These are phyloP conservation scores for Pezicula neosporulosa DNA, from an alignment of 2,329 filamentous ascomycete species.

Conservation along the genomic window DNA sequence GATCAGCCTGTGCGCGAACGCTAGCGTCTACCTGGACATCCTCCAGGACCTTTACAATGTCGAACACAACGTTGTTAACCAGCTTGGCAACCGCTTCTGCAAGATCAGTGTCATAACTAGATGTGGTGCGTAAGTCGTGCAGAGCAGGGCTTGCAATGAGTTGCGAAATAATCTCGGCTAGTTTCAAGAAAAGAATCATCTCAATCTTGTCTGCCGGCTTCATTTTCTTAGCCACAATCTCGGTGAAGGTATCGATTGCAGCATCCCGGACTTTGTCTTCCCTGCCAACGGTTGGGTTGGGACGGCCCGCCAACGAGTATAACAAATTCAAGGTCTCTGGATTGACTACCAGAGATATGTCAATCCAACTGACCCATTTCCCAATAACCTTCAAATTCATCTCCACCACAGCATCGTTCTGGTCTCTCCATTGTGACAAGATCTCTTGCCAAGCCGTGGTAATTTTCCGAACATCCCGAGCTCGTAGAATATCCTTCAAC, in stretches of 20 bases:
- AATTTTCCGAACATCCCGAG: conserved; percentile 84
- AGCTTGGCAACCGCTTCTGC: conserved; percentile 94
- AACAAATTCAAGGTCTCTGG: conserved; percentile 81
- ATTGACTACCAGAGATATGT: conserved; percentile 91
- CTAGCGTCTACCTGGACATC: conserved; percentile 57
- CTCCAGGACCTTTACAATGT: conserved; percentile 85
- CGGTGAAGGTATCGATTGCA: conserved; percentile 90
- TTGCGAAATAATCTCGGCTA: conserved; percentile 80
- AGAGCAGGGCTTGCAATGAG: conserved; percentile 81
- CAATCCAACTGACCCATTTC: conserved; percentile 98
- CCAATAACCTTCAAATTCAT: conserved; percentile 89
- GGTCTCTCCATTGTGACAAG: conserved; percentile 64
- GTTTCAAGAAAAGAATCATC: conserved; percentile 86
- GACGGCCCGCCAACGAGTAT: conserved; percentile 81
- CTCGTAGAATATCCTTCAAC: conserved; percentile 86
- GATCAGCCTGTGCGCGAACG: conserved; percentile 72
- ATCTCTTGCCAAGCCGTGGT: conserved; percentile 90
- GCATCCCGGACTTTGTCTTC: conserved; percentile 83
- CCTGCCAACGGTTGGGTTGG: conserved; percentile 51
- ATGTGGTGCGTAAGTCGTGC: conserved; percentile 72
- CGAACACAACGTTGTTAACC: conserved; percentile 83
- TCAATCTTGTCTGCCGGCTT: conserved; percentile 88
- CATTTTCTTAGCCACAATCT: conserved; percentile 99
- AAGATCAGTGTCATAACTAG: conserved; percentile 90
- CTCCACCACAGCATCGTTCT: conserved; percentile 72